phyloP scores from a whole-genome alignment of 495 filamentous ascomycete species.

The Penicillium mononematosum region DNA sequence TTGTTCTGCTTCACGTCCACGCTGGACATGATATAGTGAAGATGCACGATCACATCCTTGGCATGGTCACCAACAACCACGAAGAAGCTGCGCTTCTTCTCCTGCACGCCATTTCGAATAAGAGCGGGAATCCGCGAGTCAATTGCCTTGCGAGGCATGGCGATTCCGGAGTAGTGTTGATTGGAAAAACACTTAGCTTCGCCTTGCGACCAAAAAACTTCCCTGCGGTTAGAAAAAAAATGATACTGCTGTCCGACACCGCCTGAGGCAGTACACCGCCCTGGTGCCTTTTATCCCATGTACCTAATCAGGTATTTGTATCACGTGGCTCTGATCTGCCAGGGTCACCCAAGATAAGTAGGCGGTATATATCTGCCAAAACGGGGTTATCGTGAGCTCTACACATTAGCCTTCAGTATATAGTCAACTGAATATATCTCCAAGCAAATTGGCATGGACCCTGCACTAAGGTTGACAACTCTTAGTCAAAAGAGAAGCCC shows the following conservation, averaged over 20 bases:
- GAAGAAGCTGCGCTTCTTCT: slow-evolving; percentile 98
- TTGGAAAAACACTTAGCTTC: slow-evolving; percentile 11
- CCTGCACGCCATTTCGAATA: slow-evolving; percentile 92
- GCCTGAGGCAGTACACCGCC: slow-evolving; percentile 19
- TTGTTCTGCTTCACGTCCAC: slow-evolving; percentile 94
- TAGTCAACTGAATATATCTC: slow-evolving; percentile 25
- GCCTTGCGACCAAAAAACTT: slow-evolving; percentile 19
- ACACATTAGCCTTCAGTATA: too few species aligned
- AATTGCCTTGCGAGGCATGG: slow-evolving; percentile 58
- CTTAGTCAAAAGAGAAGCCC: too few species aligned
- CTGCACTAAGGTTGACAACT: slow-evolving; percentile 96
- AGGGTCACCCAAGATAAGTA: background rate
- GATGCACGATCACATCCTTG: slow-evolving; percentile 95
- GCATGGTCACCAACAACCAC: slow-evolving; percentile 92
- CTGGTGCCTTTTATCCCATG: background rate
- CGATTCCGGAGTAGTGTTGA: slow-evolving; percentile 12
- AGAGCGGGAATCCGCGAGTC: slow-evolving; percentile 95
- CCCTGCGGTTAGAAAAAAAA: slow-evolving; percentile 24
- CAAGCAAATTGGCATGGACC: slow-evolving; percentile 99
- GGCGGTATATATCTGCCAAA: background rate
- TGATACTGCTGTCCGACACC: slow-evolving; percentile 22
- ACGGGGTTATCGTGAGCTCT: too few species aligned
- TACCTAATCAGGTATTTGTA: background rate
- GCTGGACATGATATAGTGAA: slow-evolving; percentile 90
- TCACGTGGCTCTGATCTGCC: background rate